These are phyloP conservation scores for Pseudogymnoascus sp. DNA, from an alignment of 2,329 filamentous ascomycete species.

Conservation along the genomic window DNA sequence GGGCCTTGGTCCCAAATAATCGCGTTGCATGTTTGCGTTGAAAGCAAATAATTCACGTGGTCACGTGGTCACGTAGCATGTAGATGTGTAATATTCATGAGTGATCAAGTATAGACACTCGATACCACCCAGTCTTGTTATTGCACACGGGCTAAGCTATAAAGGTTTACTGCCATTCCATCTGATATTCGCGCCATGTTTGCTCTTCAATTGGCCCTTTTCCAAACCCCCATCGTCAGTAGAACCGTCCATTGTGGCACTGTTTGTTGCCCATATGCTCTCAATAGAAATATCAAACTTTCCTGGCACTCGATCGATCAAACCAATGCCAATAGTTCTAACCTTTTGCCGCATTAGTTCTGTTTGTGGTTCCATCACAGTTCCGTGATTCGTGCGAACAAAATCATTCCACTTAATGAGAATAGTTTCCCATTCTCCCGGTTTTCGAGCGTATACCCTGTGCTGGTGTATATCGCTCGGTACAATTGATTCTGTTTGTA, in stretches of 20 bases:
- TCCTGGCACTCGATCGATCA: constrained; percentile 83
- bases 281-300: constrained; percentile 83
- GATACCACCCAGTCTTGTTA: background rate
- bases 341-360: constrained; percentile 84
- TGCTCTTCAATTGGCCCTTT: constrained; percentile 35
- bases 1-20: background rate
- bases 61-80: background rate
- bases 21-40: background rate
- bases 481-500: constrained; percentile 90
- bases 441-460: constrained; percentile 67
- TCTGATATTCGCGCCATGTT: constrained; percentile 36
- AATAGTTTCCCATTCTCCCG: constrained; percentile 93
- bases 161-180: constrained; percentile 30
- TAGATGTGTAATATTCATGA: background rate
- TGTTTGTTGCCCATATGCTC: constrained; percentile 83
- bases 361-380: constrained; percentile 85
- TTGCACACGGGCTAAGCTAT: background rate
- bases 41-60: background rate
- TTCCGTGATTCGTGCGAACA: constrained; percentile 87
- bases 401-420: constrained; percentile 86
- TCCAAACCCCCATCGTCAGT: constrained; percentile 21
- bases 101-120: background rate
- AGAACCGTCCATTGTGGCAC: constrained; percentile 27
- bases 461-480: constrained; percentile 96
- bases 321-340: constrained; percentile 73